Base-by-base conservation (phyloP, 164 flowering plant genomes). In the Aristolochia californica region DNA sequence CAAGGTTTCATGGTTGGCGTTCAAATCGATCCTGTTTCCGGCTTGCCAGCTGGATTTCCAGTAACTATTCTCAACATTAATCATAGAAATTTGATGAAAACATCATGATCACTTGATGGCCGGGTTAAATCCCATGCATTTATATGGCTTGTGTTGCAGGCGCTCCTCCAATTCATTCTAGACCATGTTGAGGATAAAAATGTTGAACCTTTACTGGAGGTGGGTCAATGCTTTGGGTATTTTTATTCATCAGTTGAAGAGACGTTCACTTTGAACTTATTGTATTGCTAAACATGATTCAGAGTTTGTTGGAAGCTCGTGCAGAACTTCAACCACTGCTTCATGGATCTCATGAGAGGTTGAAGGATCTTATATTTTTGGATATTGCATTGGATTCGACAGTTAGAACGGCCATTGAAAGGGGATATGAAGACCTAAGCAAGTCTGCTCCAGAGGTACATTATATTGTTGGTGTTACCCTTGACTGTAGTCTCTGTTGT, bases 1-100 rank as follows among this genome's bases (percentile, higher is more conserved):
- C 77, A 87, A 75, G 97, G 96, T 27, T 93, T 93, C 80, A 93
- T 93, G 99, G 97, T 89, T 62, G 95, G 97, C 28, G 97, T 89
- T 68, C 69, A 85, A 60, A 84, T 93, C 72, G 80, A 89, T 77
- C 95, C 99, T 48, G 65, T 89, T 53, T 54, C 84, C 23, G 95
- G 91, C 68, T 70, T 93, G 77, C 96, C 99, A 62, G 78, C 93
- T 65, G 87, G 80, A 60, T 84, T 80, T 73, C 90, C 80, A 60
- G 99, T 93, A 83, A 70, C 30, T 49, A 55, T 55, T 17, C 30
- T 27, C 13, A 16, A 45, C 60, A 28, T 16, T 13, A 59, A 13
- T 1, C 2, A 22, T 13, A 23, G 11, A 23, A 23, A 1, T 54
- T 2, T 28, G n/a, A 11, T 26, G 17, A 21, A 27, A 26, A 15